These are phyloP conservation scores for Grigorovia jiainica DNA, from an alignment of 805 yeast genomes.

Conservation along the genomic window DNA sequence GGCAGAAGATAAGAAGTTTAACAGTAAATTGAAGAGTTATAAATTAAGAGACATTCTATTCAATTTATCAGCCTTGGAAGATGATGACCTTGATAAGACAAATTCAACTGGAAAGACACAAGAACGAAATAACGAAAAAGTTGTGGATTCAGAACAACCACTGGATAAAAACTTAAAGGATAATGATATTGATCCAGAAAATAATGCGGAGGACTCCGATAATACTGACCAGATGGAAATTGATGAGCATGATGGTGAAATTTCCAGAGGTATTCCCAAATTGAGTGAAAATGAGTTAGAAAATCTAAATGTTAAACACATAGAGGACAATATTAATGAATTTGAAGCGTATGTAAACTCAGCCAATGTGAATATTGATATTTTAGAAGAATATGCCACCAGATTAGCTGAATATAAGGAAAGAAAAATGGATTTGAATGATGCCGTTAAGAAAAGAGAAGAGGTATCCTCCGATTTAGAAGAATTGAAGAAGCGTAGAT, in stretches of 20 bases:
- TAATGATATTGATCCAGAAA: conserved; percentile 2
- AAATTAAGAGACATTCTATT: conserved; percentile 46
- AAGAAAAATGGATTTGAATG: conserved; percentile 58
- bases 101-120: no score
- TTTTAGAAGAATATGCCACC: conserved; percentile 64
- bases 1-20: conserved; percentile 31
- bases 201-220: not conserved
- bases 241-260: conserved; percentile 22
- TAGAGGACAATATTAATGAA: conserved; percentile 43
- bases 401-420: conserved; percentile 55
- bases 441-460: conserved; percentile 60
- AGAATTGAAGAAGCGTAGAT: conserved; percentile 58
- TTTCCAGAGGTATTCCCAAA: conserved; percentile 29
- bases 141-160: not conserved
- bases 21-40: conserved; percentile 34
- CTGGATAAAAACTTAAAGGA: not conserved
- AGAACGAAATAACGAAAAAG: not conserved
- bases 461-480: conserved; percentile 51
- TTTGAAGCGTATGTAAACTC: conserved; percentile 48
- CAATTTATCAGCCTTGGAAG: conserved; percentile 12
- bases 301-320: conserved; percentile 36
- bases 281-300: conserved; percentile 44
- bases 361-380: conserved; percentile 59
- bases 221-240: conserved; percentile 15
- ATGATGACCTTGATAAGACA: no score